Evolutionary conservation across 345 rosid genomes (phyloP).

Genomic region (Cardiospermum halicacabum): DNA sequence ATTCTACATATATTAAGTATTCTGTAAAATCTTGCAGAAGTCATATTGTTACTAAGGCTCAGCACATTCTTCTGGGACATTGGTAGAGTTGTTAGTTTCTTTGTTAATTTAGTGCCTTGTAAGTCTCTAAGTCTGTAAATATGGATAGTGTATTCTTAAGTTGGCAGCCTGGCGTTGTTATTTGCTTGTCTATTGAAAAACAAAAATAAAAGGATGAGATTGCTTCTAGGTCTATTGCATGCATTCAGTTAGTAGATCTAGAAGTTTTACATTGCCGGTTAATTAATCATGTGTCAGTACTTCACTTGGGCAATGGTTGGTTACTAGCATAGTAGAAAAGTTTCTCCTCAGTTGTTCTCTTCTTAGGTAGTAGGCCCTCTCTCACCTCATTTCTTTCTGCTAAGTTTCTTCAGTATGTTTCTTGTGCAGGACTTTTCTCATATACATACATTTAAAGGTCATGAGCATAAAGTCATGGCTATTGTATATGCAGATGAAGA

Average conservation of each 20-base stretch:
- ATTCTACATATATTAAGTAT: background rate
- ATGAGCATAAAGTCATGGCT: slow-evolving; percentile 80
- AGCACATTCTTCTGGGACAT: background rate
- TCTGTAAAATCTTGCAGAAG: background rate
- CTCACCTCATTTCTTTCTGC: slow-evolving; percentile 3
- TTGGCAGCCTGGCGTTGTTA: background rate
- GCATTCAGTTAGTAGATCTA: background rate
- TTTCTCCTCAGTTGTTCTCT: background rate
- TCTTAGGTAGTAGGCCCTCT: slow-evolving; percentile 8
- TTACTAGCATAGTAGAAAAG: background rate
- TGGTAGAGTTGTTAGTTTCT: background rate
- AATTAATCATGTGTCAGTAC: background rate
- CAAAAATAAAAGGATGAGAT: background rate
- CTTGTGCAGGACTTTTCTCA: slow-evolving; percentile 77
- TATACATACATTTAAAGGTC: slow-evolving; percentile 74
- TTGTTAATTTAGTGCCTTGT: background rate
- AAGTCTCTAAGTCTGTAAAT: background rate
- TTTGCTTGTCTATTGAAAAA: background rate
- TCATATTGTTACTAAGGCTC: background rate
- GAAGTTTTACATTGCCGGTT: background rate
- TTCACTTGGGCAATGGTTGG: background rate
- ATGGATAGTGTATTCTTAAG: background rate
- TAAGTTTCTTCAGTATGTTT: slow-evolving; percentile 3
- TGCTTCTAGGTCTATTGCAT: no score
- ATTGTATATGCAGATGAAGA: slow-evolving; percentile 60